phyloP scores from a whole-genome alignment of 78 protist genomes.

The Monocercomonoides exilis region DNA sequence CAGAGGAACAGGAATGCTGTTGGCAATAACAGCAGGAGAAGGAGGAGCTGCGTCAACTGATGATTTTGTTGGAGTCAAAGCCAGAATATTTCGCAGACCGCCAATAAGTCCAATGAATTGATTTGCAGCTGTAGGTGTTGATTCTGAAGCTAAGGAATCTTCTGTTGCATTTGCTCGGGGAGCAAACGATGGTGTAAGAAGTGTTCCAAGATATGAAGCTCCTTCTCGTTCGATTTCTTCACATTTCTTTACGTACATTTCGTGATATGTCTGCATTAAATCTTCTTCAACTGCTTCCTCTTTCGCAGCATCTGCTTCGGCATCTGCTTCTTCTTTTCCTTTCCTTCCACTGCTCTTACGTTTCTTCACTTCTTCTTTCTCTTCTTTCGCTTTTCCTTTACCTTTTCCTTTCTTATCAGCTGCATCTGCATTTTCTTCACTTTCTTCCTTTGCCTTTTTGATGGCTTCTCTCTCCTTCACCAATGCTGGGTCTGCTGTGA shows the following conservation, averaged over 20 bases:
- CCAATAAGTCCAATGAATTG: neutral
- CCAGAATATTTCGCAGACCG: neutral
- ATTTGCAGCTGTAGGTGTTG: neutral
- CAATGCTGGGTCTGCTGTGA: neutral
- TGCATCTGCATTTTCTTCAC: neutral
- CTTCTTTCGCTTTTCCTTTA: neutral
- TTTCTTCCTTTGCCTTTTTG: neutral
- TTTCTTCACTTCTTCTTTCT: neutral
- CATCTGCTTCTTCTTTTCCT: neutral
- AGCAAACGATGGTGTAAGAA: neutral
- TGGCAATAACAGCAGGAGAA: neutral
- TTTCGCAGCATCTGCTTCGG: neutral
- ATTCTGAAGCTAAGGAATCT: too few species aligned
- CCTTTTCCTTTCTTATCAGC: neutral
- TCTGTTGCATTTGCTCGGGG: too few species aligned
- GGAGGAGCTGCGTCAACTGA: neutral
- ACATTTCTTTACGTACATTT: neutral
- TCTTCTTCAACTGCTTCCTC: neutral
- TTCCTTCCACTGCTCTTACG: neutral
- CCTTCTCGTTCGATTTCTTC: neutral
- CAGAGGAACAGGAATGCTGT: neutral
- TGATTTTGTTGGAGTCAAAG: neutral
- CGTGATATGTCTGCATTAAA: neutral
- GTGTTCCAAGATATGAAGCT: neutral
- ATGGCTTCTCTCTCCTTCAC: neutral